Conservation (phyloP, 306 rosid genomes). For the Ceratonia siliqua region DNA sequence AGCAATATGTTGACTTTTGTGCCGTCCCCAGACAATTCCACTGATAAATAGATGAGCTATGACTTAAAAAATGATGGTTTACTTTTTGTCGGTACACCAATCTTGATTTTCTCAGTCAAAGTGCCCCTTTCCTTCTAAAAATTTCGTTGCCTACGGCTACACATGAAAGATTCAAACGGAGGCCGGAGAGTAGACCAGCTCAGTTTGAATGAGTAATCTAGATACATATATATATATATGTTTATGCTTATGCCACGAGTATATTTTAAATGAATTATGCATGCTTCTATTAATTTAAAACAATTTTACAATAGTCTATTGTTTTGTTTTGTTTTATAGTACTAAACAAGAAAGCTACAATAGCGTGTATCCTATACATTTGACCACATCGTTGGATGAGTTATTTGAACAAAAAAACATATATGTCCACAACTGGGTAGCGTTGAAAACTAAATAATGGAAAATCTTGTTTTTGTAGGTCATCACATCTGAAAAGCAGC, state of each 20-base stretch:
- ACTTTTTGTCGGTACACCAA: slow-evolving; percentile 28
- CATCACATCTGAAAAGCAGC: neutral
- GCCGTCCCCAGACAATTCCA: slow-evolving; percentile 9
- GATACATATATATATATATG: neutral
- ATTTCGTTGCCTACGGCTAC: neutral
- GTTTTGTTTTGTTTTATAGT: neutral
- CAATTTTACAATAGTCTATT: neutral
- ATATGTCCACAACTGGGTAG: neutral
- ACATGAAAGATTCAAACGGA: slow-evolving; percentile 22
- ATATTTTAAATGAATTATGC: neutral
- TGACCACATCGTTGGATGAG: neutral
- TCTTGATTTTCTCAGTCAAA: slow-evolving; percentile 39
- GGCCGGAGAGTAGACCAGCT: neutral
- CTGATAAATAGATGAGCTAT: neutral
- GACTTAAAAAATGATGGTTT: neutral
- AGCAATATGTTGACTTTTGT: slow-evolving; percentile 37
- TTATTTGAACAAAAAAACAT: neutral
- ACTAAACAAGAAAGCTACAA: too few species aligned
- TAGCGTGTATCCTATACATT: too few species aligned
- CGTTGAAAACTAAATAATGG: neutral
- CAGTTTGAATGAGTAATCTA: neutral
- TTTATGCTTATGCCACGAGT: neutral
- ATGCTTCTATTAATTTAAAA: neutral
- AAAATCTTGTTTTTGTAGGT: neutral
- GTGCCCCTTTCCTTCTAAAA: neutral